Evolutionary conservation across 768 basidiomycete species (phyloP), one percentile per base, ranked within the genome.

Genomic region (Phallus indusiatus): DNA sequence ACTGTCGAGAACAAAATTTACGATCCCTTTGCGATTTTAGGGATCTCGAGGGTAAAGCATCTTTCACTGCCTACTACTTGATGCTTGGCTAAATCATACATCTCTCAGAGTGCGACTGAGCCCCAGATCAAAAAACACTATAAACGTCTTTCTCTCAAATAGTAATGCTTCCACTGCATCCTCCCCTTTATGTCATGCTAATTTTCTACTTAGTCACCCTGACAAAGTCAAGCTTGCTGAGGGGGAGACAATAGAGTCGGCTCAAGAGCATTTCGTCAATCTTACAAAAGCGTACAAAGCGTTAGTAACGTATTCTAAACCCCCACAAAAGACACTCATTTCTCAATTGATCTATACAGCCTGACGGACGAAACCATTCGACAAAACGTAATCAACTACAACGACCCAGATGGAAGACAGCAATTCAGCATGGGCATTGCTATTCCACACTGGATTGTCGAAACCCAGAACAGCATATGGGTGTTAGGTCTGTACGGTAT

Each of bases 201-300:
- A n/a, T 47, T 21, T 24, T 10, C 28, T 46, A 9, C 47, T 20
- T 47, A 98, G 94, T 71, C 96, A 98, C 70, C 96, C 96, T 0
- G 96, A 99, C 78, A 98, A 98, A 75, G 90, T 94, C 62, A 86
- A 83, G 67, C 81, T 88, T 10, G 79, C 84, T 0, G 81, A 77
- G 1, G 93, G 96, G 67, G 76, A 92, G 64, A 97, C 94, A 0
- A 76, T 86, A 42, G 95, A 97, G 68, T 80, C 83, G 6, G 93
- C 92, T 34, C 88, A 89, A 64, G 79, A 84, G 55, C 83, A 83
- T 60, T 99, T 96, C 70, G 90, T 98, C 20, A 82, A 90, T 20
- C 76, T 99, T 42, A 98, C 96, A 8, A 99, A 98, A 70, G 96
- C 96, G 3, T 99, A 99, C 75, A 99, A 99, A 77, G 74, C 95